A percentile compares a stretch with the other conserved stretches of the same genome.
phyloP scores from a whole-genome alignment of 1,139 yeast species.

The Geotrichum cucujoidarum region DNA sequence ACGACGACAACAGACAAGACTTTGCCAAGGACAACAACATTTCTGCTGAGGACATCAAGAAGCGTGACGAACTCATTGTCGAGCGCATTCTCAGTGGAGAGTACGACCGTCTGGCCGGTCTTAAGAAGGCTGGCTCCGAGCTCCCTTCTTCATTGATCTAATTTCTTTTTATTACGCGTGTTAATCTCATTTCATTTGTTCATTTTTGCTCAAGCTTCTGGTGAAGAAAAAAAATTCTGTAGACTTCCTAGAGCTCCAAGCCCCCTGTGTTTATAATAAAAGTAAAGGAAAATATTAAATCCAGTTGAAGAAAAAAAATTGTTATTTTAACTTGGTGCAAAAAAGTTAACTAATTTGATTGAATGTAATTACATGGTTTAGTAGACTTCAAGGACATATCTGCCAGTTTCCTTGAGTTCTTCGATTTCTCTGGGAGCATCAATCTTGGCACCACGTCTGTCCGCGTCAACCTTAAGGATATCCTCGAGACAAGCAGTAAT shows the following conservation, averaged over 20 bases:
- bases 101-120: conserved; percentile 71
- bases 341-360: too few species aligned
- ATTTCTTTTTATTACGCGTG: conserved; percentile 11
- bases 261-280: too few species aligned
- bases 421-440: conserved; percentile 80
- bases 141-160: conserved; percentile 36
- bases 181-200: conserved; percentile 5
- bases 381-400: conserved; percentile 91
- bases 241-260: too few species aligned
- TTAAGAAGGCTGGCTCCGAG: conserved; percentile 47
- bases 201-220: background rate
- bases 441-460: conserved; percentile 56
- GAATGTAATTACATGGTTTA: conserved; percentile 37
- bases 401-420: conserved; percentile 86
- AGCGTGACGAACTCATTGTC: conserved; percentile 72
- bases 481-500: conserved; percentile 87
- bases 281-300: too few species aligned
- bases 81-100: conserved; percentile 82
- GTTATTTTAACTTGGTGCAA: too few species aligned
- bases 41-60: conserved; percentile 55
- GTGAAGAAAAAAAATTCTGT: too few species aligned
- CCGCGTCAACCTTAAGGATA: conserved; percentile 69
- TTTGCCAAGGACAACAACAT: conserved; percentile 49
- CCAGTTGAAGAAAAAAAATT: too few species aligned
- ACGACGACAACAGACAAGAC: conserved; percentile 56